Base-by-base conservation (phyloP, 768 basidiomycete genomes). In the Termitomyces bulborhizus region DNA sequence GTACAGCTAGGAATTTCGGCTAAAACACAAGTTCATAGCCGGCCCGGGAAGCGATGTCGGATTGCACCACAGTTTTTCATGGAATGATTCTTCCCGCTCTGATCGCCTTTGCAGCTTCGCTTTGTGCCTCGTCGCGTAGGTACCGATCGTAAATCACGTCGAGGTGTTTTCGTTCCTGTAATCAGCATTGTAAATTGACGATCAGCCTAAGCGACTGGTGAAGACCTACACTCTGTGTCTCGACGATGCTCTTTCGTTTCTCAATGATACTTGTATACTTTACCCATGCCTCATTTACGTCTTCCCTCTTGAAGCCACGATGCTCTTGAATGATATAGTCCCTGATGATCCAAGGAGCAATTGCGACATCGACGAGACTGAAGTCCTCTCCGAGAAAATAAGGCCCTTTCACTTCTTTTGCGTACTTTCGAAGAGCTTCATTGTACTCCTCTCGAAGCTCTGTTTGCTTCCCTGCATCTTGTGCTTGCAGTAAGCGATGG, bases 321-420 rank as follows among this genome's bases (percentile, higher is more conserved):
- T 83, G 68, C 60, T 83, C 75, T 24, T 66, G 64, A 21, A 83
- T 44, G 44, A 83, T 67, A 60, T 76, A 78, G 52, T 83, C 77
- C 43, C 73, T 67, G 7, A 63, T 62, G 34, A 72, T 65, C 79
- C 83, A 87, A 24, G 85, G 84, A 29, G 79, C 83, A 24, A 82
- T 66, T 1, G 74, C 75, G 32, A 78, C 65, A 61, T 86, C 85
- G 5, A 80, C 80, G 40, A 81, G 63, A 40, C 75, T 71, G 60
- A 83, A 80, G 41, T 79, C 68, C 24, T 79, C 72, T 16, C 84
- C 84, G 26, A 76, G 63, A 65, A 83, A 86, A 62, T 76, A 85
- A 12, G 81, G 81, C 4, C 78, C 83, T 51, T 69, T 69, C 32
- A 71, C 62, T 37, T 68, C 59, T 29, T 62, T 59, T n/a, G 56